Evolutionary conservation across 1,139 yeast genomes (phyloP), one percentile per base, ranked within the genome.

Genomic region (Candida sojae): DNA sequence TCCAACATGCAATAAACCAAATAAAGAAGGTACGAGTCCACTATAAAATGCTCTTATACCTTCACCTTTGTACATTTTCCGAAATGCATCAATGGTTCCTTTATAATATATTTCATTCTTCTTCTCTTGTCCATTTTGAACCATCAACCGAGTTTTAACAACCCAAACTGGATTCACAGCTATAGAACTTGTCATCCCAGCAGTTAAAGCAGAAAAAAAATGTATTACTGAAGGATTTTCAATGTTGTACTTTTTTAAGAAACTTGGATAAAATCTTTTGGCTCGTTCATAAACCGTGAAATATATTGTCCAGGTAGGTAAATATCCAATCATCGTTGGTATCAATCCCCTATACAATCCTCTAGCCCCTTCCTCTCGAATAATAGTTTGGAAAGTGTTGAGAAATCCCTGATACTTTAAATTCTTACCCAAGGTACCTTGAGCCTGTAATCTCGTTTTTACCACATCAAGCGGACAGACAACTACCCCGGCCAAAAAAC

Each of bases 241-340:
- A 10, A 70, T 52, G 31, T 68, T 66, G 32, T 67, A 55, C 5
- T 59, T 47, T 11, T 66, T 56, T 36, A 73, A 53, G 40, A 69
- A 61, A 3, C 43, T 43, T 2, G 67, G 70, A 51, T 62, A 69
- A 41, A 75, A 63, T 42, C 64, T 61, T 62, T 91, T 91, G 30
- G 92, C 84, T 51, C 80, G 74, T 61, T 92, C 98, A 66, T 93
- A 93, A 34, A 91, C 88, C 10, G 93, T 80, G 69, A 93, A 95
- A 66, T 95, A 93, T 42, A 93, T 89, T 70, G 92, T 91, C 99
- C 99, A 93, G 0, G 98, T 91, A 5, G 99, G 99, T 56, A 95
- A 82, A 67, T 93, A 93, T 0, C 99, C 99, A 46, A 93, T 70
- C 1, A 95, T 80, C 35, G 93, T 90, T 9, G 99, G 98, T 1